Base-by-base conservation (phyloP, 1,139 yeast genomes). In the Lodderomyces metapsilosis region DNA sequence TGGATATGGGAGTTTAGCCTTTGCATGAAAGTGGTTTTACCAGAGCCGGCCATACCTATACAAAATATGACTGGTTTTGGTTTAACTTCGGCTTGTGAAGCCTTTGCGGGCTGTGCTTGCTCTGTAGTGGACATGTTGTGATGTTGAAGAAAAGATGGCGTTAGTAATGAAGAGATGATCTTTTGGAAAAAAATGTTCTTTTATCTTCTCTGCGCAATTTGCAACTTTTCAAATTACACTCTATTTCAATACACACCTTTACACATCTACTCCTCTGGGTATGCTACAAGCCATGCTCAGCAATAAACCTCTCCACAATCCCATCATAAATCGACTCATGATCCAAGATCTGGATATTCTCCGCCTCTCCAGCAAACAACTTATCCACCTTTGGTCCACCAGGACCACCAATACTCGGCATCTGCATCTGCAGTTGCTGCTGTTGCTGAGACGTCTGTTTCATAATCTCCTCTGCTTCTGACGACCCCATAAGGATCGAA, bases 11-110 rank as follows among this genome's bases (percentile, higher is more conserved):
- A 80, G 64, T 91, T 92, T 45, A 94, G 69, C 47, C 98, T 71
- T 62, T 94, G 99, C 89, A 94, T 84, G 61, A 94, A 92, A 3
- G 98, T 94, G 67, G 99, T 92, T 66, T 94, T 94, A 54, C 99
- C 98, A 40, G 95, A 83, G 34, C 96, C 96, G 54, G 97, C 97
- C 97, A 89, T 89, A 48, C 98, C 97, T 49, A 91, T 88, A 64
- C 96, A 88, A 31, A 89, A 71, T 31, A 89, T 70, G 3, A 88
- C 84, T 22, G 84, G 41, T 7, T 38, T 22, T 34, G 20, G 27
- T 10, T 34, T 35, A 13, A 18, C 32, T 9, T 30, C 16, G 11
- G 21, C 3, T 22, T 4, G 21, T 6, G 34, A 3, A 10, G 20
- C 8, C 9, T 21, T 11, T 3, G 28, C 4, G 16, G 17, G 17